Percentiles rank a stretch among this genome's conserved stretches.
phyloP scores from a whole-genome alignment of 2,329 filamentous ascomycete genomes.

The Thelonectria blattea region DNA sequence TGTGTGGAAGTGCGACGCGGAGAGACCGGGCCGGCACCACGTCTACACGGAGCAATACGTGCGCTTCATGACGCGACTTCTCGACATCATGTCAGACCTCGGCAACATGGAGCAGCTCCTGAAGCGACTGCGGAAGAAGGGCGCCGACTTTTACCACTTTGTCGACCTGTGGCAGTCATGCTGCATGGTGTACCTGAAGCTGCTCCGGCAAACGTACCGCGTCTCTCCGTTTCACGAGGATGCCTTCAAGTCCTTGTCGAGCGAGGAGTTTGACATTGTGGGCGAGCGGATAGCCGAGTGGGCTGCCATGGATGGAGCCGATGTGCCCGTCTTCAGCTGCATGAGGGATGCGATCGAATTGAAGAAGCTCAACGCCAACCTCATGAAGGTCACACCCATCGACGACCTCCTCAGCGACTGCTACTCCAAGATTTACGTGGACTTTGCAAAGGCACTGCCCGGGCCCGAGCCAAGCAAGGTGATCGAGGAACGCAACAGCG shows the following conservation, averaged over 20 bases:
- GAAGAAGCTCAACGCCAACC: constrained; percentile 78
- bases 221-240: constrained; percentile 57
- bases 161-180: constrained; percentile 64
- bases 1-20: constrained; percentile 92
- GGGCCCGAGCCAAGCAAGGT: constrained; percentile 54
- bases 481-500: constrained; percentile 53
- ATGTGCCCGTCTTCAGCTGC: constrained; percentile 55
- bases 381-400: constrained; percentile 85
- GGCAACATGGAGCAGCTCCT: constrained; percentile 78
- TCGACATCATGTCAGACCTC: constrained; percentile 77
- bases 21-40: constrained; percentile 83
- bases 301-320: constrained; percentile 50
- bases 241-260: constrained; percentile 58
- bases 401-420: constrained; percentile 94
- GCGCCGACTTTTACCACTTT: constrained; percentile 74
- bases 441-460: constrained; percentile 66
- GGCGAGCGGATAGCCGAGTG: constrained; percentile 62
- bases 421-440: constrained; percentile 78
- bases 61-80: constrained; percentile 76
- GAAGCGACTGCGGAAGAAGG: constrained; percentile 80
- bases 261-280: constrained; percentile 64
- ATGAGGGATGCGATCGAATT: constrained; percentile 65
- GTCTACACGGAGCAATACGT: constrained; percentile 91
- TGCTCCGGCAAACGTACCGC: constrained; percentile 57
- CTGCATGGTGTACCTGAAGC: constrained; percentile 58